Conservation (phyloP, 2,329 filamentous ascomycete genomes). For the Fusarium continuum region DNA sequence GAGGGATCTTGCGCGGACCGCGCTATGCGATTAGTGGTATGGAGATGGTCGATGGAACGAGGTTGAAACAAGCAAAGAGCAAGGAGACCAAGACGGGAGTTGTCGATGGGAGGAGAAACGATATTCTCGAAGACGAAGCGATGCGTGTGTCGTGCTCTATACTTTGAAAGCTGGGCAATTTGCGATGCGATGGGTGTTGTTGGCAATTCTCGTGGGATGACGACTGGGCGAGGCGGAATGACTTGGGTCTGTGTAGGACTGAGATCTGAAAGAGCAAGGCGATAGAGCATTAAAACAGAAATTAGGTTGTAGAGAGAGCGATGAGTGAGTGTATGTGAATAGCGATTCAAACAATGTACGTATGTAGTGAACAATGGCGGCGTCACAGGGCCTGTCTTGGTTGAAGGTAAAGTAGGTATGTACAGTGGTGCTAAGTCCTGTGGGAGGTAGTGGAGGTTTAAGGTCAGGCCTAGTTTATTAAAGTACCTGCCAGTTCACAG, state of each 20-base stretch:
- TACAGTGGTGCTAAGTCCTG: conserved; percentile 14
- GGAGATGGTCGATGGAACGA: conserved; percentile 28
- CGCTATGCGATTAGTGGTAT: conserved; percentile 35
- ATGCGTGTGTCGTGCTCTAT: conserved; percentile 17
- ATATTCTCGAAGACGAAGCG: conserved; percentile 12
- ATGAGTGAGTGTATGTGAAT: conserved; percentile 9
- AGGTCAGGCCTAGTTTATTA: conserved; percentile 12
- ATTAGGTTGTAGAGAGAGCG: conserved; percentile 15
- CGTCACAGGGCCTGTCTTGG: conserved; percentile 19
- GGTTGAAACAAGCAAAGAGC: conserved; percentile 36
- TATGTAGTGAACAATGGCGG: conserved; percentile 11
- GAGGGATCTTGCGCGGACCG: conserved; percentile 33
- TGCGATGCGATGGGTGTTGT: conserved; percentile 24
- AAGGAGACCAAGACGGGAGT: conserved; percentile 15
- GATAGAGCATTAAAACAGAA: neutral
- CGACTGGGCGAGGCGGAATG: conserved; percentile 22
- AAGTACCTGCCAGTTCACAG: neutral
- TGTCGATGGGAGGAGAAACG: neutral
- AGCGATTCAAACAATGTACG: conserved; percentile 14
- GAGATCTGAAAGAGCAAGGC: neutral
- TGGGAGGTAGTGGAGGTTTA: conserved; percentile 33
- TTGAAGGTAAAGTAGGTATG: conserved; percentile 10
- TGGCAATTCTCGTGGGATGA: conserved; percentile 37
- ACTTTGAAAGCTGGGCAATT: conserved; percentile 4
- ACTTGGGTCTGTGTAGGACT: conserved; percentile 6